Conservation (phyloP, 2,329 filamentous ascomycete species). For the Fusarium sacchari region DNA sequence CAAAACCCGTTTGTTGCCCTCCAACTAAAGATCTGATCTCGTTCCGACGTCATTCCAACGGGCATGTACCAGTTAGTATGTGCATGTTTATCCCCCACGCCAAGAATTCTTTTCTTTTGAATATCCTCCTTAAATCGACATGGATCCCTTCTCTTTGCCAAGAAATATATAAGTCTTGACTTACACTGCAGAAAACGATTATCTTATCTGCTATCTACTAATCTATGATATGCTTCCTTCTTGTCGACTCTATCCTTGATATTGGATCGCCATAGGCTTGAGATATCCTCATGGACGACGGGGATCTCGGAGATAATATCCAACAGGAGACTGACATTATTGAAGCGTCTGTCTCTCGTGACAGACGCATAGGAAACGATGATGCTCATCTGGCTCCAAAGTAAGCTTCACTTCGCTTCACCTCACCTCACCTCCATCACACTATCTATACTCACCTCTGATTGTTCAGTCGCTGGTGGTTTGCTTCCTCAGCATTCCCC, state of each 20-base stretch:
- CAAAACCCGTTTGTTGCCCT: slow-evolving; percentile 6
- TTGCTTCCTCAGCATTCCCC: slow-evolving; percentile 73
- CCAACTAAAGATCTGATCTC: not conserved
- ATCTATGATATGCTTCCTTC: not conserved
- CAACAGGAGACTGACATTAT: slow-evolving; percentile 47
- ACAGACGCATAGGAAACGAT: slow-evolving; percentile 50
- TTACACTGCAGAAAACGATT: not conserved
- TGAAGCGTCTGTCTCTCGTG: slow-evolving; percentile 38
- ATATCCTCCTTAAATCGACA: not conserved
- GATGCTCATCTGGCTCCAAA: slow-evolving; percentile 57
- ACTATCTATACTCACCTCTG: not conserved
- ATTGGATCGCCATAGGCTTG: not conserved
- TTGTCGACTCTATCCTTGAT: not conserved
- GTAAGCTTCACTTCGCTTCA: slow-evolving; percentile 42
- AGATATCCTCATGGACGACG: slow-evolving; percentile 53
- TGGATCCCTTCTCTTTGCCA: not conserved
- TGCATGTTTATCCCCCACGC: slow-evolving; percentile 1
- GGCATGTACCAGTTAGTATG: too few relatives aligned
- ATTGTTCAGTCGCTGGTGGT: slow-evolving; percentile 67
- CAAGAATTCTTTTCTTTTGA: slow-evolving; percentile 6
- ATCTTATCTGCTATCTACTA: not conserved
- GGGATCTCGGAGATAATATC: slow-evolving; percentile 51
- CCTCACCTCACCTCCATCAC: not conserved
- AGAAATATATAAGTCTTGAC: not conserved
- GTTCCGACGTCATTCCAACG: slow-evolving; percentile 13